phyloP scores from a whole-genome alignment of 495 filamentous ascomycete species.

The Hypoxylon subgilvum region DNA sequence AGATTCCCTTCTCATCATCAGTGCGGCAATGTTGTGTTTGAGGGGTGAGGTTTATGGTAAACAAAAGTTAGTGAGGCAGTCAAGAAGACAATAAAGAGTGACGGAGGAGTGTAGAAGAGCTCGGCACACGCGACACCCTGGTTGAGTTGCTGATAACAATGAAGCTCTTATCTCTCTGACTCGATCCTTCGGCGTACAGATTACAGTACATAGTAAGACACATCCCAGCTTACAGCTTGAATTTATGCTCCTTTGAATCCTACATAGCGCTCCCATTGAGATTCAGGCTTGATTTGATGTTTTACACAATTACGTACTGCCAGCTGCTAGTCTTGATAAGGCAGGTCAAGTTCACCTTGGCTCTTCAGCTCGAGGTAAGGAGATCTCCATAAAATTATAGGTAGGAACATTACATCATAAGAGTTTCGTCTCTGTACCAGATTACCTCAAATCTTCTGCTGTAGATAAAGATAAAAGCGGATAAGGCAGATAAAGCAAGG shows the following conservation, averaged over 20 bases:
- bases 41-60: too few species aligned
- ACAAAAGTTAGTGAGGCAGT: not conserved
- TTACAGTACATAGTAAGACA: not conserved
- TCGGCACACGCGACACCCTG: conserved; percentile 10
- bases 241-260: too few species aligned
- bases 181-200: conserved; percentile 6
- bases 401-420: too few species aligned
- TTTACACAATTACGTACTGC: not conserved
- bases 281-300: too few species aligned
- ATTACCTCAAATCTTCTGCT: too few species aligned
- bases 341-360: conserved; percentile 16
- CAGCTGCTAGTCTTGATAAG: conserved; percentile 26
- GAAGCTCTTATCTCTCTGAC: conserved; percentile 22
- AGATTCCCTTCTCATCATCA: conserved; percentile 24
- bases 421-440: too few species aligned
- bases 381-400: too few species aligned
- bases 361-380: too few species aligned
- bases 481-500: too few species aligned
- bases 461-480: too few species aligned
- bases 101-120: not conserved
- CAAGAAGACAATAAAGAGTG: not conserved
- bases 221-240: conserved; percentile 19
- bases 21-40: not conserved
- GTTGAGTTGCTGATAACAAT: conserved; percentile 23
- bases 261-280: too few species aligned